phyloP scores from a whole-genome alignment of 1,284 basidiomycete species.

The Austroboletus niveus region DNA sequence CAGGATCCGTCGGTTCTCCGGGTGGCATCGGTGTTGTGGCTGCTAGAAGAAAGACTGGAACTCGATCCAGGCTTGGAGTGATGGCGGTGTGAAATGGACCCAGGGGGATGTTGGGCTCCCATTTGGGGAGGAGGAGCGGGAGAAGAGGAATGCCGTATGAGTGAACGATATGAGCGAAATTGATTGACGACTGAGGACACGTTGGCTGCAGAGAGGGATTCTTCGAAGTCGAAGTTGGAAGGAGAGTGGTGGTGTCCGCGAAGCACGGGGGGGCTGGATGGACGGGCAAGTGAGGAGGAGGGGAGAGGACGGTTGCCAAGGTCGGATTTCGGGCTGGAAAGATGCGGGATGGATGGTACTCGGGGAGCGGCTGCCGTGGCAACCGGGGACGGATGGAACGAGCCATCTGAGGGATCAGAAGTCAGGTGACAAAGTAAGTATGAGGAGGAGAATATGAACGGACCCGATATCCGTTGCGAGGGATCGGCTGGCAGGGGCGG shows the following conservation, averaged over 20 bases:
- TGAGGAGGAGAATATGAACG: slow-evolving; percentile 4
- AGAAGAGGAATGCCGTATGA: slow-evolving; percentile 21
- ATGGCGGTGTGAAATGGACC: slow-evolving; percentile 8
- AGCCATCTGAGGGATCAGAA: too few relatives aligned
- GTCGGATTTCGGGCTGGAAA: slow-evolving; percentile 10
- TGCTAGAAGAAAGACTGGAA: slow-evolving; percentile 20
- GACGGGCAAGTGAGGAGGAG: background rate
- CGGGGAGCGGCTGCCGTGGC: slow-evolving; percentile 15
- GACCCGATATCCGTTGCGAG: slow-evolving; percentile 7
- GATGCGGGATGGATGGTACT: slow-evolving; percentile 1
- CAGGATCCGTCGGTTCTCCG: slow-evolving; percentile 25
- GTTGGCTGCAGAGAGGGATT: slow-evolving; percentile 30
- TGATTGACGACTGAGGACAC: slow-evolving; percentile 34
- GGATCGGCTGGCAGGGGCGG: background rate
- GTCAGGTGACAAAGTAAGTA: too few relatives aligned
- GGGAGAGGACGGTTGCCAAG: slow-evolving; percentile 19
- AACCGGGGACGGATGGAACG: slow-evolving; percentile 14
- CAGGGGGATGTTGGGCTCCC: slow-evolving; percentile 6
- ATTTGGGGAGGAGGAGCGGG: slow-evolving; percentile 15
- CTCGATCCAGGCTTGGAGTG: slow-evolving; percentile 26
- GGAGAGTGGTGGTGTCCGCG: slow-evolving; percentile 16
- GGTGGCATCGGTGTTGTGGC: slow-evolving; percentile 26
- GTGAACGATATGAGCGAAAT: slow-evolving; percentile 29
- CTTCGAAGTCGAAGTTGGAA: slow-evolving; percentile 27
- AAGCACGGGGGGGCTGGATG: slow-evolving; percentile 20